Evolutionary conservation across 805 yeast genomes (phyloP).

Genomic region (Nakazawaea wickerhamii): DNA sequence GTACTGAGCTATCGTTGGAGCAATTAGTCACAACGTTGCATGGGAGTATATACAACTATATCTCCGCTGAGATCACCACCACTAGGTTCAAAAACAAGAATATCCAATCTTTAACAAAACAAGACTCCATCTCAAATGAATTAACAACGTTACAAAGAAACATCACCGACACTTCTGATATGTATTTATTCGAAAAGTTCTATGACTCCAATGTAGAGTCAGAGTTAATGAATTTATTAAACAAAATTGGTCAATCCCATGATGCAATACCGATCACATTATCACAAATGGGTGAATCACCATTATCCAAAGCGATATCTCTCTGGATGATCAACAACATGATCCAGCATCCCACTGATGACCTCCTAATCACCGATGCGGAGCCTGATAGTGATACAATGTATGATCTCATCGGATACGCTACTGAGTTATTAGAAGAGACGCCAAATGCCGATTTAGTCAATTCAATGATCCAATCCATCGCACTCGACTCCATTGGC

Average conservation of each 20-base stretch:
- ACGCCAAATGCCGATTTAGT: constrained; percentile 14
- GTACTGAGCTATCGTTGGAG: constrained; percentile 1
- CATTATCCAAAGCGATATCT: constrained; percentile 17
- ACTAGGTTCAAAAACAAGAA: constrained; percentile 8
- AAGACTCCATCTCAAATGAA: constrained; percentile 18
- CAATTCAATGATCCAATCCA: constrained; percentile 27
- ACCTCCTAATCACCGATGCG: constrained; percentile 24
- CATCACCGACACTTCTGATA: too few species aligned
- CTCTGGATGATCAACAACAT: constrained; percentile 36
- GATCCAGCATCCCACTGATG: constrained; percentile 17
- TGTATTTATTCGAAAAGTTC: constrained; percentile 20
- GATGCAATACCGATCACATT: neutral
- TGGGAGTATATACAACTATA: neutral
- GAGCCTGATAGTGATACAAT: constrained; percentile 21
- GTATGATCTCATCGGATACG: constrained; percentile 29
- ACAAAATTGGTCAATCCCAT: neutral
- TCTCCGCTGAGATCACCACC: constrained; percentile 4
- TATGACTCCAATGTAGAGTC: constrained; percentile 21
- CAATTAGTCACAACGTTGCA: neutral
- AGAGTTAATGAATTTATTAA: constrained; percentile 14
- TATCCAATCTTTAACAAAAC: neutral
- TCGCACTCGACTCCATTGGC: constrained; percentile 42
- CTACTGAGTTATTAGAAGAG: constrained; percentile 38
- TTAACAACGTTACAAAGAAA: constrained; percentile 18
- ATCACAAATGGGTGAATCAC: constrained; percentile 7